phyloP scores from a whole-genome alignment of 768 basidiomycete species.

The Suillus placidus region DNA sequence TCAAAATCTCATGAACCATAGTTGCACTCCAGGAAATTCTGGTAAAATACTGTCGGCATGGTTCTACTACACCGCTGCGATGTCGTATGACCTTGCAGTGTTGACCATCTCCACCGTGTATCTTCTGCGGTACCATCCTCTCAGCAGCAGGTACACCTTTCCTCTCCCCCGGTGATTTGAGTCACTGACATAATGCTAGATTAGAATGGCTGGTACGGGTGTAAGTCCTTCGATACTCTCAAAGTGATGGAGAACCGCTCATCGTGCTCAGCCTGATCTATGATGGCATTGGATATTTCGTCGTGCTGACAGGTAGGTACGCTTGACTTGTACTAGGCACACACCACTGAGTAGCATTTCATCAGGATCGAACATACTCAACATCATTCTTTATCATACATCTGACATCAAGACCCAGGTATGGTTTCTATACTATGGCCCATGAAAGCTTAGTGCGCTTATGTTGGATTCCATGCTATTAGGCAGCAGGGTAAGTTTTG shows the following conservation, averaged over 20 bases:
- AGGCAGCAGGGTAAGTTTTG: slow-evolving; percentile 54
- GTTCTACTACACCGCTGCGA: slow-evolving; percentile 60
- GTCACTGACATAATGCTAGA: slow-evolving; percentile 19
- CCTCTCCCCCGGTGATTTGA: not conserved
- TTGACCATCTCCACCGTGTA: slow-evolving; percentile 53
- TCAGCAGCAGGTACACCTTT: slow-evolving; percentile 28
- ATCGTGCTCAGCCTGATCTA: slow-evolving; percentile 57
- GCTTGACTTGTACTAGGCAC: not conserved
- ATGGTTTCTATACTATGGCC: slow-evolving; percentile 29
- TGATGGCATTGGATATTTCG: slow-evolving; percentile 68
- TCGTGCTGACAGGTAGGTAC: slow-evolving; percentile 52
- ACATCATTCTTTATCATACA: slow-evolving; percentile 51
- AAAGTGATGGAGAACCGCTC: slow-evolving; percentile 10
- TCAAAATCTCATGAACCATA: slow-evolving; percentile 24
- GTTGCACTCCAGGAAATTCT: slow-evolving; percentile 48
- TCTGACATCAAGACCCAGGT: slow-evolving; percentile 47
- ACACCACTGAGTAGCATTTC: slow-evolving; percentile 33
- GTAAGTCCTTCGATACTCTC: slow-evolving; percentile 19
- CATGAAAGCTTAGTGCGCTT: slow-evolving; percentile 9
- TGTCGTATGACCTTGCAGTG: slow-evolving; percentile 57
- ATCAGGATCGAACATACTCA: slow-evolving; percentile 53
- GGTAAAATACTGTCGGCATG: slow-evolving; percentile 46
- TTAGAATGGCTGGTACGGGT: slow-evolving; percentile 30
- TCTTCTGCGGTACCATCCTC: slow-evolving; percentile 47
- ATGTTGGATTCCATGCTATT: slow-evolving; percentile 12